phyloP scores from a whole-genome alignment of 2,329 filamentous ascomycete genomes.

The Sporothrix sp. region DNA sequence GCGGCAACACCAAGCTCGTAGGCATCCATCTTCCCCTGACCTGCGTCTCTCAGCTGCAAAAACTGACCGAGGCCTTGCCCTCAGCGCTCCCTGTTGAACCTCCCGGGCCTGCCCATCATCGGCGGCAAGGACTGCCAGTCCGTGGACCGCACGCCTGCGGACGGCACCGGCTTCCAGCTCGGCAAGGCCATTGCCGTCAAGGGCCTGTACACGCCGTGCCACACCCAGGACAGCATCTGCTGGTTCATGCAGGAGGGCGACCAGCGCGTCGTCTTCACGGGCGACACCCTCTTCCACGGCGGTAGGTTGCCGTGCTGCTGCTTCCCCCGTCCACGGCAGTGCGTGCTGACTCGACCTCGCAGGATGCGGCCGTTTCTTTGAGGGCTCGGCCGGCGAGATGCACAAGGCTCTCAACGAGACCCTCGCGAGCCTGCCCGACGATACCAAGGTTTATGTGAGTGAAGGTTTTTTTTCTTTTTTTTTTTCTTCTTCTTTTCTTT shows the following conservation, averaged over 20 bases:
- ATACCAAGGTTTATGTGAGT: conserved; percentile 81
- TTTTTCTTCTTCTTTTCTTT: conserved; percentile 38
- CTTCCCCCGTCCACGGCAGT: background rate
- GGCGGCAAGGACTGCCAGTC: conserved; percentile 72
- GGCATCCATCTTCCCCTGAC: background rate
- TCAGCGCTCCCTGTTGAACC: conserved; percentile 38
- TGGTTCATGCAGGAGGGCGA: conserved; percentile 78
- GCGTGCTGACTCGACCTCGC: background rate
- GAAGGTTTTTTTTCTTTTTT: conserved; percentile 37
- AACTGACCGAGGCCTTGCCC: no score
- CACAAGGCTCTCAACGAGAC: conserved; percentile 82
- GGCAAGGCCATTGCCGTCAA: conserved; percentile 70
- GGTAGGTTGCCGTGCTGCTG: conserved; percentile 37
- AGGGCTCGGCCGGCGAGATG: conserved; percentile 85
- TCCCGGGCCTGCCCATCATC: conserved; percentile 61
- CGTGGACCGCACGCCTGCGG: conserved; percentile 65
- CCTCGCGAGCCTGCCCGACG: conserved; percentile 69
- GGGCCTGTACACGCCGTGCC: conserved; percentile 90
- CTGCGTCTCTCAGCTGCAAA: no score
- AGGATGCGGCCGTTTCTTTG: conserved; percentile 95
- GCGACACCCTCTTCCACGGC: conserved; percentile 91
- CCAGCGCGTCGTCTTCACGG: conserved; percentile 76
- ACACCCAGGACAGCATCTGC: conserved; percentile 98
- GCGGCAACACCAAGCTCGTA: conserved; percentile 79
- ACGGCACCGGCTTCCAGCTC: conserved; percentile 71